These are phyloP conservation scores for Pseudozyma sp. DNA, from an alignment of 1,284 basidiomycete species.

Conservation along the genomic window DNA sequence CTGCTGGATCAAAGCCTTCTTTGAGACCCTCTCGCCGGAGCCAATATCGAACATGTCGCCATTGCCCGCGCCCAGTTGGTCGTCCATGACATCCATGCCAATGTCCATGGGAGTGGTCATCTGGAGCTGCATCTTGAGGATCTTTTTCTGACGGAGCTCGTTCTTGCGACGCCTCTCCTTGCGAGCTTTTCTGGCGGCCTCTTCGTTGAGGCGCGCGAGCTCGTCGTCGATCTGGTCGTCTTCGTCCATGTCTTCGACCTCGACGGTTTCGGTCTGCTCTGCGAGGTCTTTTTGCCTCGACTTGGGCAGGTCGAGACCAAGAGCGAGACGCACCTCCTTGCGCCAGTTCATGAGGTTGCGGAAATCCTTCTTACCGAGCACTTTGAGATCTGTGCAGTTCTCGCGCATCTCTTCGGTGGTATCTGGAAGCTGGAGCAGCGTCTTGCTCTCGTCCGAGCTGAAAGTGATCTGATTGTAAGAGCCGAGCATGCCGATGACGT, in stretches of 20 bases:
- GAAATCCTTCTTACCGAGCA: slow-evolving; percentile 97
- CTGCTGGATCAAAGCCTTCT: slow-evolving; percentile 34
- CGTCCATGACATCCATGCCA: slow-evolving; percentile 77
- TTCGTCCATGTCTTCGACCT: slow-evolving; percentile 75
- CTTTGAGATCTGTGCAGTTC: slow-evolving; percentile 92
- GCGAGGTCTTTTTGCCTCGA: slow-evolving; percentile 46
- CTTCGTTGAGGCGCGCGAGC: slow-evolving; percentile 85
- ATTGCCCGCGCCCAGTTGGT: slow-evolving; percentile 54
- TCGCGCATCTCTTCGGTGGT: slow-evolving; percentile 80
- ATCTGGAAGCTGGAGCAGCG: slow-evolving; percentile 74
- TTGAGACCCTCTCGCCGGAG: slow-evolving; percentile 39
- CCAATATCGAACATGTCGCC: slow-evolving; percentile 63
- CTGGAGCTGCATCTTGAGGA: slow-evolving; percentile 94
- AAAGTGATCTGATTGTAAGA: slow-evolving; percentile 87
- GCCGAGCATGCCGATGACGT: slow-evolving; percentile 80
- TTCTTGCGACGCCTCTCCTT: slow-evolving; percentile 84
- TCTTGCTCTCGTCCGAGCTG: slow-evolving; percentile 75
- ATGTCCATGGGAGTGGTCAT: slow-evolving; percentile 98
- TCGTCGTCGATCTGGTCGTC: slow-evolving; percentile 76
- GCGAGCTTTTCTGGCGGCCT: slow-evolving; percentile 82
- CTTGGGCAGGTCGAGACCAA: slow-evolving; percentile 55
- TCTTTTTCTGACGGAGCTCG: slow-evolving; percentile 86
- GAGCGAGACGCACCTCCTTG: slow-evolving; percentile 78
- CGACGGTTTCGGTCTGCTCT: slow-evolving; percentile 69
- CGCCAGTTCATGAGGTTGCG: slow-evolving; percentile 90